Conservation (phyloP, 2,329 filamentous ascomycete genomes). For the Cladosporium sp. region DNA sequence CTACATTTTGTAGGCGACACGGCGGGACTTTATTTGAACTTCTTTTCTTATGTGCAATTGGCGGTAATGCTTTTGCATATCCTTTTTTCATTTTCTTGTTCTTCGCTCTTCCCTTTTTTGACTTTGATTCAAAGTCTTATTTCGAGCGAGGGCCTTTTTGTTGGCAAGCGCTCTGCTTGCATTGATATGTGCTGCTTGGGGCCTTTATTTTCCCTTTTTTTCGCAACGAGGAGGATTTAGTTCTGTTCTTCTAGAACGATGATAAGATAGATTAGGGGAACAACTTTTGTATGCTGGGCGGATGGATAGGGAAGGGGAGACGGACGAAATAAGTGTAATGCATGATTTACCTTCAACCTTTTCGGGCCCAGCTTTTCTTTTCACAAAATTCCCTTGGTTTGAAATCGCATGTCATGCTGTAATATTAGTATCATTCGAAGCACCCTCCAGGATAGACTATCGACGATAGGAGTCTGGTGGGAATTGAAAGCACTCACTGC, state of each 20-base stretch:
- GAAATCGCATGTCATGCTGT: not conserved
- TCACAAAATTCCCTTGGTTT: not conserved
- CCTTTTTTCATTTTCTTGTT: not conserved
- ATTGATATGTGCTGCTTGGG: too few species aligned
- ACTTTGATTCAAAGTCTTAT: not conserved
- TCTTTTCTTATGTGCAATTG: not conserved
- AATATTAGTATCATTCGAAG: too few species aligned
- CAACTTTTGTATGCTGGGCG: not conserved
- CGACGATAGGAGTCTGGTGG: too few species aligned
- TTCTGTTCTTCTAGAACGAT: not conserved
- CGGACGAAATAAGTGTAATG: not conserved
- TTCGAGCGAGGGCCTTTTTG: not conserved
- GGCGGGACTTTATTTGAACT: not conserved
- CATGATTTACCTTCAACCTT: not conserved
- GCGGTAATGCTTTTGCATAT: not conserved
- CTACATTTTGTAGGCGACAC: not conserved
- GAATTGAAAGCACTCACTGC: not conserved
- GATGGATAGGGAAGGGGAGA: not conserved
- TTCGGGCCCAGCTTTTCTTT: not conserved
- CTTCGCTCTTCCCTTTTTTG: not conserved
- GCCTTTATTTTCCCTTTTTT: too few species aligned
- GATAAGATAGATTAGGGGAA: not conserved
- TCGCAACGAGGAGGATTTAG: too few species aligned
- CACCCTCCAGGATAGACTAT: too few species aligned
- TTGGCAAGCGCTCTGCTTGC: too few species aligned